phyloP scores from a whole-genome alignment of 1,139 yeast genomes.

The Nakaseomyces glabratus region DNA sequence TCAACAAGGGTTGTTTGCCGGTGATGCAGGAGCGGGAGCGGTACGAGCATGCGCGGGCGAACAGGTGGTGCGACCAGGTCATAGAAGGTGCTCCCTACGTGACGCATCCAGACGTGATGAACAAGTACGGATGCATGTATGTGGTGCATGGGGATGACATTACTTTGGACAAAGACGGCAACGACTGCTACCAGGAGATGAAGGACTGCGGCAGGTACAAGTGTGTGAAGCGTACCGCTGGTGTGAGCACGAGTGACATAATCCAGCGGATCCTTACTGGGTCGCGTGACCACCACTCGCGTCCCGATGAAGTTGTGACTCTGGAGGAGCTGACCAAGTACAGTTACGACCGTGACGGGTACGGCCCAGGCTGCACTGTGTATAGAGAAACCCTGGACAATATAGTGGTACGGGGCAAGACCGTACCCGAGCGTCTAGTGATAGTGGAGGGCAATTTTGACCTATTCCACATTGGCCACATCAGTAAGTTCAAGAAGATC shows the following conservation, averaged over 20 bases:
- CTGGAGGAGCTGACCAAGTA: conserved; percentile 42
- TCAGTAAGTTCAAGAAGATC: conserved; percentile 40
- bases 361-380: conserved; percentile 52
- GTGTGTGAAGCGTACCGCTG: conserved; percentile 87
- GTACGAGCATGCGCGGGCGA: conserved; percentile 72
- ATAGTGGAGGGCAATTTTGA: conserved; percentile 87
- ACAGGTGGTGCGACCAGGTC: conserved; percentile 77
- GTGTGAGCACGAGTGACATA: conserved; percentile 88
- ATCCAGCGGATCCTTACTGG: conserved; percentile 80
- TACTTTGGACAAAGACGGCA: conserved; percentile 90
- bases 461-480: conserved; percentile 88
- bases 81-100: conserved; percentile 86
- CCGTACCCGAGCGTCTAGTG: conserved; percentile 31
- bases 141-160: conserved; percentile 98
- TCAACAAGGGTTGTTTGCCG: conserved; percentile 77
- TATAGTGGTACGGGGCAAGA: conserved; percentile 29
- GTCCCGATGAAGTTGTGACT: conserved; percentile 12
- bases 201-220: conserved; percentile 80
- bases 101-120: conserved; percentile 80
- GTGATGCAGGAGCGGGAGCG: conserved; percentile 83
- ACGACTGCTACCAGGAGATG: conserved; percentile 79
- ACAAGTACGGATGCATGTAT: conserved; percentile 61
- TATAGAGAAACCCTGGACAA: conserved; percentile 21
- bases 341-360: conserved; percentile 62
- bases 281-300: conserved; percentile 11